Evolutionary conservation across 768 basidiomycete species (phyloP).

Genomic region (Mycena galericulata): DNA sequence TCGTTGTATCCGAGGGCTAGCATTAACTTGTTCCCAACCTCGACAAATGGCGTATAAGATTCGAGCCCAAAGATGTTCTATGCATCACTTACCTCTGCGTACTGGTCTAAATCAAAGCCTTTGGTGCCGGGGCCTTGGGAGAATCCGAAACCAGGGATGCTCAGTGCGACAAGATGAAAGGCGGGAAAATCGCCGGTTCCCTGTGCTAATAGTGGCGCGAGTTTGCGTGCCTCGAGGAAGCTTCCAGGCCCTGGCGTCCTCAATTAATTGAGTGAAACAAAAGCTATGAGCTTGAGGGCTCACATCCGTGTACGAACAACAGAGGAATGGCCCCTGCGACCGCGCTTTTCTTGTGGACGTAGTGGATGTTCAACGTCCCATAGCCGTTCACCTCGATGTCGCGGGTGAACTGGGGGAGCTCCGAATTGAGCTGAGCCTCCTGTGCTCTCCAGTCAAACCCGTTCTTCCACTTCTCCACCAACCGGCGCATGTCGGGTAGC

Average conservation of each 20-base stretch:
- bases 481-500: constrained; percentile 59
- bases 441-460: constrained; percentile 68
- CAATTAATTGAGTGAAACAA: neutral
- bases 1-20: constrained; percentile 58
- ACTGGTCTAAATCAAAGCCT: constrained; percentile 61
- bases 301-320: constrained; percentile 71
- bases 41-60: neutral
- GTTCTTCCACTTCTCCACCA: constrained; percentile 61
- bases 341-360: constrained; percentile 64
- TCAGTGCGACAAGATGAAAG: constrained; percentile 72
- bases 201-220: constrained; percentile 63
- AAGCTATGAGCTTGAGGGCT: no score
- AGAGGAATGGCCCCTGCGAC: constrained; percentile 61
- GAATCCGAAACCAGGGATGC: constrained; percentile 73
- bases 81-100: constrained; percentile 59
- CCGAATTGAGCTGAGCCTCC: constrained; percentile 61
- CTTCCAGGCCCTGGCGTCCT: constrained; percentile 64
- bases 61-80: neutral
- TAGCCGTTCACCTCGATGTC: constrained; percentile 62
- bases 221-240: constrained; percentile 68
- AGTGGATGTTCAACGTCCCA: constrained; percentile 61
- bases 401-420: constrained; percentile 65
- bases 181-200: constrained; percentile 57
- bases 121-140: constrained; percentile 64
- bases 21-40: constrained; percentile 65